Evolutionary conservation across 768 basidiomycete genomes (phyloP), one percentile per base, ranked within the genome.

Genomic region (Lanmaoa rubissima): DNA sequence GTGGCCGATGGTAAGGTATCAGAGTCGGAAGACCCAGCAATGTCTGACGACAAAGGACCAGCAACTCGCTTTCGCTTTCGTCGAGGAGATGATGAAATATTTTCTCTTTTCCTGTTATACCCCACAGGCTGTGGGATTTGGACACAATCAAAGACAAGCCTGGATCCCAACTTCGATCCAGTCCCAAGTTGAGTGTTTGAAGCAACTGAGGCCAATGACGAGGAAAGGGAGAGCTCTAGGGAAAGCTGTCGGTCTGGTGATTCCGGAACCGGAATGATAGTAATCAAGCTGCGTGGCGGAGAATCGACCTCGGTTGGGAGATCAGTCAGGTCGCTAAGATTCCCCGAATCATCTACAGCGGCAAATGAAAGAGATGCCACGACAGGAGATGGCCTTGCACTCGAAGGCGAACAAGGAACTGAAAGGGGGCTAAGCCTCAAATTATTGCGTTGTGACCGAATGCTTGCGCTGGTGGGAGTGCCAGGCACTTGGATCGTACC

Each of bases 311-410:
- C 70, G 19, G 65, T 62, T 52, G 64, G 54, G 28, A 73, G 65
- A 19, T 72, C 72, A 7, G 72, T 71, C 54, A 74, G 54, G 21
- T 67, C 68, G 35, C 70, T 73, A 16, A 67, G 49, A 40, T 56
- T 50, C 28, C 46, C 60, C 2, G 48, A 16, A 48, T 65, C 58
- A 24, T 68, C 63, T n/a, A 17, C 14, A 28, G 10, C 11, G n/a
- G 34, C 14, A 32, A 16, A 55, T 16, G 46, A 41, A 55, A 48
- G 34, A 35, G 56, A 50, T 41, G 24, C n/a, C 31, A 31, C 17
- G 5, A 24, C 32, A 39, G n/a, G 26, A 21, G 39, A 39, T 14
- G 47, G 49, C 26, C 14, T 35, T 2, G 24, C 17, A 32, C 35
- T 31, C 26, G n/a, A 14, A 46, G 53, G 36, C 13, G 49, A 65